Base-by-base conservation (phyloP, 331 rosid species). In the Ulmus americana region DNA sequence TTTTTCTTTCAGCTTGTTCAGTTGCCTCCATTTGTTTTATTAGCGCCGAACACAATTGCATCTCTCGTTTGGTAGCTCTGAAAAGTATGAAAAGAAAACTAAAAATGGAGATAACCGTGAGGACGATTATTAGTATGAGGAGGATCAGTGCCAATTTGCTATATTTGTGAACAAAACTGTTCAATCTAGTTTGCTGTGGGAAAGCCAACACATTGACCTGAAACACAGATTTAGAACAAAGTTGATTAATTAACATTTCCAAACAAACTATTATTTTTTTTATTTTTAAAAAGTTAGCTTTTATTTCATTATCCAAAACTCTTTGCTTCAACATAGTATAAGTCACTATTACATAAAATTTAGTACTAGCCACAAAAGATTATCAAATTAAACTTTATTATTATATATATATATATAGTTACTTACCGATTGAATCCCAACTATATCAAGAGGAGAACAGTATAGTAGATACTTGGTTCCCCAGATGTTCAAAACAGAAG, bases 1-100 rank as follows among this genome's bases (percentile, higher is more conserved):
- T 85, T 65, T 84, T 86, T 48, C 83, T 73, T 84, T 86, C 95
- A 1, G 96, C 95, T 61, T 84, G 90, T 62, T 82, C 79, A 0
- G 87, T 91, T 10, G 89, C 84, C 77, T 91, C 96, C 80, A 63
- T 77, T 59, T 91, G 94, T 61, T 78, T 81, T 44, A 88, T 84
- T 22, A 86, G 85, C 13, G 85, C 67, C 0, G 82, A 73, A 57
- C 90, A 76, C 65, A 86, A 65, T 42, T 70, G 68, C 86, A 82
- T 84, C 81, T 88, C 94, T 70, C 80, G 35, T 59, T 45, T 81
- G 8, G 69, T 44, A 7, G 71, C 67, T 70, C 63, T 74, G 2
- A 22, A 55, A 54, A 67, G 72, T 59, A 70, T 45, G 16, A 60
- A 63, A 59, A 68, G 16, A 38, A 81, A 81, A 63, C 77, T 44